Evolutionary conservation across 345 rosid species (phyloP).

Genomic region (Citrus reticulata): DNA sequence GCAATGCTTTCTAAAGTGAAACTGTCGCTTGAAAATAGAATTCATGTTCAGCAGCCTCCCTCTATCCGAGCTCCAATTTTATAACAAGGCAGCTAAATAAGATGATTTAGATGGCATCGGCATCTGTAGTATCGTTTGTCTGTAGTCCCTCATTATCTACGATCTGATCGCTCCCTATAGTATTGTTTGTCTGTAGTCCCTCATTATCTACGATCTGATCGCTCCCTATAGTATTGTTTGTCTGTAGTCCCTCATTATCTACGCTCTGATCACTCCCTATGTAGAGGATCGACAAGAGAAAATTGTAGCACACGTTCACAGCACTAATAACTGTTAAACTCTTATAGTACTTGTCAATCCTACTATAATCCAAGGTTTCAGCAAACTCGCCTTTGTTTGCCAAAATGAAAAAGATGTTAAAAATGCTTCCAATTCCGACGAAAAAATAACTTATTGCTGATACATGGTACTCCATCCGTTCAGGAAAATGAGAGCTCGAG

Average conservation of each 20-base stretch:
- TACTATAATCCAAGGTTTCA: neutral
- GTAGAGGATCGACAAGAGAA: neutral
- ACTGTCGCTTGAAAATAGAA: too few species aligned
- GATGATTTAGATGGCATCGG: neutral
- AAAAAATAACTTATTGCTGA: neutral
- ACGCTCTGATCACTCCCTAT: neutral
- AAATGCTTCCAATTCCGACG: neutral
- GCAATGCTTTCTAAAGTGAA: too few species aligned
- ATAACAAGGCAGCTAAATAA: neutral
- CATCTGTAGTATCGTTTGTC: neutral
- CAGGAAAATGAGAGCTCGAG: neutral
- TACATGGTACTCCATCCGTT: neutral
- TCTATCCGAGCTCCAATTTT: too few species aligned
- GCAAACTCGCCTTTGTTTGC: neutral
- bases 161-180: neutral
- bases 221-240: too few species aligned
- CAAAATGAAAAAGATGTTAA: neutral
- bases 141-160: neutral
- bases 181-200: too few species aligned
- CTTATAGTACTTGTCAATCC: neutral
- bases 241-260: neutral
- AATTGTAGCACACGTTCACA: neutral
- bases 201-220: neutral
- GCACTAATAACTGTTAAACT: neutral
- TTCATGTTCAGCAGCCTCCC: too few species aligned